Evolutionary conservation across 2,329 filamentous ascomycete genomes (phyloP).

Genomic region (Neoscytalidium dimidiatum): DNA sequence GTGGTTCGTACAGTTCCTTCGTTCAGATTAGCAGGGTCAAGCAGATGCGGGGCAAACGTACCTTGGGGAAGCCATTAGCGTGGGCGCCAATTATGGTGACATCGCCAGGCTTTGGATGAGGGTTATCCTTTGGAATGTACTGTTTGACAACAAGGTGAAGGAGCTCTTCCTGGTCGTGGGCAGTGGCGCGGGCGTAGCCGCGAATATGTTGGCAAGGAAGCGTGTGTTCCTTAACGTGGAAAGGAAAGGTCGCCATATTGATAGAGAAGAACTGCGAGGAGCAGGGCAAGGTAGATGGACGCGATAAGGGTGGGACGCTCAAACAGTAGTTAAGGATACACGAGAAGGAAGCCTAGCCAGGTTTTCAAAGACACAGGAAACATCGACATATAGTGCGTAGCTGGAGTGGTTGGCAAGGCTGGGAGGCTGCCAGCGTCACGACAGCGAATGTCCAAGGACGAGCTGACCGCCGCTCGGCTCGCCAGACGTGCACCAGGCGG

Average conservation of each 20-base stretch:
- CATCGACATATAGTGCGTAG: background rate
- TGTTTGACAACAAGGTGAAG: constrained; percentile 81
- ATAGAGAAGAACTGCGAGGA: background rate
- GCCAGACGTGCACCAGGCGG: background rate
- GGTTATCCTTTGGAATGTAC: constrained; percentile 76
- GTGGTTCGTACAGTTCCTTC: constrained; percentile 86
- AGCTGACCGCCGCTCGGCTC: background rate
- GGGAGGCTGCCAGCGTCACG: background rate
- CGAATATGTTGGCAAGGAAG: constrained; percentile 76
- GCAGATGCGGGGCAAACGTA: constrained; percentile 32
- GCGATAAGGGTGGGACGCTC: background rate
- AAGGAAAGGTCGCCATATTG: constrained; percentile 61
- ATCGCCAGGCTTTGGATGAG: constrained; percentile 68
- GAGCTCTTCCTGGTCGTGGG: constrained; percentile 71
- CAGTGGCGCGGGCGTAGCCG: constrained; percentile 75
- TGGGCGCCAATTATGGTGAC: constrained; percentile 85
- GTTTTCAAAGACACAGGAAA: background rate
- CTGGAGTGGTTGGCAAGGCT: too few species aligned
- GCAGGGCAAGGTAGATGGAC: background rate
- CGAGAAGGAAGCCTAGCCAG: background rate
- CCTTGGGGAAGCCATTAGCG: constrained; percentile 92
- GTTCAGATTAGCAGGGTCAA: constrained; percentile 19
- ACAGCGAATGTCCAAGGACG: constrained; percentile 22
- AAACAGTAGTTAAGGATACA: background rate
- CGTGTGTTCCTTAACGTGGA: constrained; percentile 69